phyloP scores from a whole-genome alignment of 768 basidiomycete genomes.

The Lactarius hengduanensis region DNA sequence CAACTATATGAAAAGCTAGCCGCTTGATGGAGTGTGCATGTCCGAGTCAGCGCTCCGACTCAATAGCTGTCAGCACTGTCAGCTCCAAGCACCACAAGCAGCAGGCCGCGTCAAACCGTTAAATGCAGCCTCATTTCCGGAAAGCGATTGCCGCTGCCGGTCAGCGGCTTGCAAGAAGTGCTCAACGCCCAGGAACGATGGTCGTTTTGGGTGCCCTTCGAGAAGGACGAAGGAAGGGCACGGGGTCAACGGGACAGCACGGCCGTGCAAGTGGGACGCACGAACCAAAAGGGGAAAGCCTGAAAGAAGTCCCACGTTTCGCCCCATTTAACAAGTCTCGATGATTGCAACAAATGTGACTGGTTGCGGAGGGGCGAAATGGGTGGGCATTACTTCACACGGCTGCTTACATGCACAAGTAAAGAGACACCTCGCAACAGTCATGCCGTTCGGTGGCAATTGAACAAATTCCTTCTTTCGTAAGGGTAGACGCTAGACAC shows the following conservation, averaged over 20 bases:
- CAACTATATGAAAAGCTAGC: not conserved
- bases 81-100: not conserved
- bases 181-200: slow-evolving; percentile 15
- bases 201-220: not conserved
- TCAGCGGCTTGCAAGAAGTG: not conserved
- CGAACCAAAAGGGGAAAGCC: slow-evolving; percentile 19
- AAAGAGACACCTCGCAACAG: not conserved
- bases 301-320: slow-evolving; percentile 15
- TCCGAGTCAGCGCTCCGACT: not conserved
- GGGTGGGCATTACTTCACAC: slow-evolving; percentile 8
- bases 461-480: slow-evolving; percentile 5
- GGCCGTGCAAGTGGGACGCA: slow-evolving; percentile 8
- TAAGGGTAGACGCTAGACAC: slow-evolving; percentile 9
- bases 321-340: not conserved
- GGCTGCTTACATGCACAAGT: slow-evolving; percentile 13
- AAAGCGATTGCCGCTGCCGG: not conserved
- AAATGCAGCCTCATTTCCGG: not conserved
- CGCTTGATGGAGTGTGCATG: not conserved
- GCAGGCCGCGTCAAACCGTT: not conserved
- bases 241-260: slow-evolving; percentile 9
- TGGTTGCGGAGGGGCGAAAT: slow-evolving; percentile 7
- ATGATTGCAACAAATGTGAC: slow-evolving; percentile 13
- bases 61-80: not conserved
- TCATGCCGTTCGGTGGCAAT: slow-evolving; percentile 11
- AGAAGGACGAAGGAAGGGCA: slow-evolving; percentile 4